phyloP scores from a whole-genome alignment of 768 basidiomycete genomes.

The Lentinus tigrinus region DNA sequence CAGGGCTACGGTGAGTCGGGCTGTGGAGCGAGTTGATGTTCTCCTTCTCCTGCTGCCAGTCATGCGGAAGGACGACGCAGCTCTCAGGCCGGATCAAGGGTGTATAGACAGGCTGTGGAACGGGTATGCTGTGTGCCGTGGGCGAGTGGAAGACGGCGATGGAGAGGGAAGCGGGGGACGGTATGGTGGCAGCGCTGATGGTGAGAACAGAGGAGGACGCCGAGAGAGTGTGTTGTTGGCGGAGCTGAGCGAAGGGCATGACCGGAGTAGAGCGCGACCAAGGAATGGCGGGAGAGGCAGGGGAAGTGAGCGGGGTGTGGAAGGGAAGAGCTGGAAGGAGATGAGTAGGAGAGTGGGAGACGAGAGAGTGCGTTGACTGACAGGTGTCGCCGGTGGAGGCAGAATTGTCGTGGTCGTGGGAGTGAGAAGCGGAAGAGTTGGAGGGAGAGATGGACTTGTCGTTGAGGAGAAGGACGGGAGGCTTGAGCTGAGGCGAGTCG shows the following conservation, averaged over 20 bases:
- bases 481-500: not conserved
- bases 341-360: not conserved
- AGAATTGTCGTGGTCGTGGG: not conserved
- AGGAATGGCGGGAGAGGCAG: not conserved
- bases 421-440: not conserved
- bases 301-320: slow-evolving; percentile 20
- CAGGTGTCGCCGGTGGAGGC: not conserved
- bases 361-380: not conserved
- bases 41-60: slow-evolving; percentile 3
- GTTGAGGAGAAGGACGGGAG: not conserved
- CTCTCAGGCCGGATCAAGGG: slow-evolving; percentile 5
- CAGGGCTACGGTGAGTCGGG: slow-evolving; percentile 8
- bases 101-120: slow-evolving; percentile 10
- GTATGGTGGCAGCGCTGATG: not conserved
- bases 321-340: slow-evolving; percentile 6
- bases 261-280: not conserved
- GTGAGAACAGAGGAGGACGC: slow-evolving; percentile 3
- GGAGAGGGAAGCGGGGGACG: slow-evolving; percentile 4
- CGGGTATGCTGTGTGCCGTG: slow-evolving; percentile 1
- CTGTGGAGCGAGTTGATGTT: not conserved
- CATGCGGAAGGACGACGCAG: slow-evolving; percentile 7
- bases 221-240: slow-evolving; percentile 8
- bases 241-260: slow-evolving; percentile 4
- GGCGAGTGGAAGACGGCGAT: slow-evolving; percentile 13
- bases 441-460: not conserved